These are phyloP conservation scores for Angomonas ambiguus DNA, from an alignment of 208 protist species.

Conservation along the genomic window DNA sequence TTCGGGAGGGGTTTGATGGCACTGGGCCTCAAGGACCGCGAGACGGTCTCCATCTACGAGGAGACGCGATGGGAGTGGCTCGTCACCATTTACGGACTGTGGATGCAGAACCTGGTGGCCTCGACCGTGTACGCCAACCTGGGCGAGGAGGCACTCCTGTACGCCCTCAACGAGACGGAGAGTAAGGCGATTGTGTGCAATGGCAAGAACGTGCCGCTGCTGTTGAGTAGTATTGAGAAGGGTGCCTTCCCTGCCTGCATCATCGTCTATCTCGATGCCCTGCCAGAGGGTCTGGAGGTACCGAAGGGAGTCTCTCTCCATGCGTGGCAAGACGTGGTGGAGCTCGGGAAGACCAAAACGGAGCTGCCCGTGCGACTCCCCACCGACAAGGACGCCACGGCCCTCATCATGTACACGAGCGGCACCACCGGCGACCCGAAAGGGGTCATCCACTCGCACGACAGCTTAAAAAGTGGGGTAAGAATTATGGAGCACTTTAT, in stretches of 20 bases:
- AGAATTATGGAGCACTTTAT: conserved; percentile 50
- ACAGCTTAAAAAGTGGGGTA: conserved; percentile 23
- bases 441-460: conserved; percentile 84
- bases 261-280: conserved; percentile 55
- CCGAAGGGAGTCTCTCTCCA: conserved; percentile 23
- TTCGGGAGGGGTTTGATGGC: conserved; percentile 51
- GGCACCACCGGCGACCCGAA: conserved; percentile 90
- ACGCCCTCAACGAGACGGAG: conserved; percentile 64
- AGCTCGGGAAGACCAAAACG: conserved; percentile 17
- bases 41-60: conserved; percentile 68
- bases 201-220: conserved; percentile 39
- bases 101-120: conserved; percentile 50
- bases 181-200: conserved; percentile 66
- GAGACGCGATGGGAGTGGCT: conserved; percentile 86
- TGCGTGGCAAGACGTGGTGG: conserved; percentile 53
- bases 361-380: conserved; percentile 10
- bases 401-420: conserved; percentile 83
- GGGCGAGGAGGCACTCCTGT: conserved; percentile 59
- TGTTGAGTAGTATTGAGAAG: conserved; percentile 40
- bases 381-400: conserved; percentile 30
- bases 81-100: conserved; percentile 65
- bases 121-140: conserved; percentile 86
- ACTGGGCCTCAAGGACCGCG: conserved; percentile 31
- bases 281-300: conserved; percentile 21
- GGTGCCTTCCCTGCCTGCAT: conserved; percentile 30